Evolutionary conservation across 306 rosid genomes (phyloP), one percentile per base, ranked within the genome.

Genomic region (Prunus kanzakura): DNA sequence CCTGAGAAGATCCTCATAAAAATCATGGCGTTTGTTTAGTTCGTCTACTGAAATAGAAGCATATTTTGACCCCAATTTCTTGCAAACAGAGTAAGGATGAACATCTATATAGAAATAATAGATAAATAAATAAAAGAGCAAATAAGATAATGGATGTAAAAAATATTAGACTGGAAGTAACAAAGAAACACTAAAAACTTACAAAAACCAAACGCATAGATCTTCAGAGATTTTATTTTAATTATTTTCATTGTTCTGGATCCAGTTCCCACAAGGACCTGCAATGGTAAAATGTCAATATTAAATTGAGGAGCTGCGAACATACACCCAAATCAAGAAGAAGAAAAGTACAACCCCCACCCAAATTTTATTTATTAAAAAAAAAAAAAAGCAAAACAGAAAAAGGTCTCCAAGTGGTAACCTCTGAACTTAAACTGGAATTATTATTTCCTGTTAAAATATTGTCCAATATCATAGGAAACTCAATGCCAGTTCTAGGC

Each of bases 191-290:
- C 64, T 49, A 22, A 75, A 64, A 76, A 86, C 99, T 92, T 89
- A 95, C 99, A 92, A 74, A 95, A 93, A 72, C 99, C 99, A 84
- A 92, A 95, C 3, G 99, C 99, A 83, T 95, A 95, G 86, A 95
- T 57, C 79, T 89, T 89, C 77, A 95, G 79, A 25, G 98, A 87
- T 86, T 95, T 95, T 77, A 95, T 86, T 86, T 83, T 91, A 69
- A 92, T 86, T 69, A 96, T 79, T 71, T 83, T 92, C 97, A 92
- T 89, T 73, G 85, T 92, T 87, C 86, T 83, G 57, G 93, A 91
- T 62, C 98, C 99, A 63, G 93, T 91, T 81, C 97, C 99, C 82
- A 96, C 98, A 69, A 96, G 93, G 63, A 96, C 84, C 99, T 92
- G 97, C 75, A 76, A 76, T 70, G 77, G 32, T 13, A 62, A 43